Evolutionary conservation across 2,329 filamentous ascomycete species (phyloP).

Genomic region (Whalleya microplaca): DNA sequence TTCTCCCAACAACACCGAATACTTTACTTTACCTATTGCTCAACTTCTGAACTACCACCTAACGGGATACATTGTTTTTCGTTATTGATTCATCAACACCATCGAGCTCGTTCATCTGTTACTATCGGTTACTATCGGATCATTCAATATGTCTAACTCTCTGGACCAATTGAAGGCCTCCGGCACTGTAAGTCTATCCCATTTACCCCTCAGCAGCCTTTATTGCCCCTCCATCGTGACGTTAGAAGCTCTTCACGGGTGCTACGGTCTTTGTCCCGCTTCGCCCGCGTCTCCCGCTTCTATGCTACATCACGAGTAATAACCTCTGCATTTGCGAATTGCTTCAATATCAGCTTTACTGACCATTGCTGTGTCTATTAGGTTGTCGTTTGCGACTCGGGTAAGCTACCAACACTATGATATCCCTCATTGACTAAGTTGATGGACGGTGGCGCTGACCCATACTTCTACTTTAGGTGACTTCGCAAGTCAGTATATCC

Average conservation of each 20-base stretch:
- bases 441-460: constrained; percentile 31
- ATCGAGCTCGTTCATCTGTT: neutral
- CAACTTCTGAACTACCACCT: neutral
- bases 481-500: constrained; percentile 69
- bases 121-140: neutral
- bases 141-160: constrained; percentile 80
- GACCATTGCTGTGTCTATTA: constrained; percentile 42
- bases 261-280: constrained; percentile 3
- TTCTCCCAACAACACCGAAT: neutral
- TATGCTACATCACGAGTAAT: neutral
- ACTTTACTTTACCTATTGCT: neutral
- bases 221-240: constrained; percentile 34
- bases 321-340: neutral
- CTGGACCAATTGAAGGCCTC: constrained; percentile 96
- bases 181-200: constrained; percentile 78
- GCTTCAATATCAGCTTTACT: constrained; percentile 21
- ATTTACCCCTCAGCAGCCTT: constrained; percentile 34
- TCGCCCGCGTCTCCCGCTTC: too few relatives aligned
- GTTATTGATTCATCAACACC: neutral
- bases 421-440: constrained; percentile 6
- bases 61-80: neutral
- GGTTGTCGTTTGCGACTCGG: constrained; percentile 97
- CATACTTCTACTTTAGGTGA: constrained; percentile 59
- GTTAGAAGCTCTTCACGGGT: constrained; percentile 6
- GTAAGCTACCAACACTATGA: constrained; percentile 54